These are phyloP conservation scores for Arctostaphylos glauca DNA, from an alignment of 148 eudicot genomes.

Conservation along the genomic window DNA sequence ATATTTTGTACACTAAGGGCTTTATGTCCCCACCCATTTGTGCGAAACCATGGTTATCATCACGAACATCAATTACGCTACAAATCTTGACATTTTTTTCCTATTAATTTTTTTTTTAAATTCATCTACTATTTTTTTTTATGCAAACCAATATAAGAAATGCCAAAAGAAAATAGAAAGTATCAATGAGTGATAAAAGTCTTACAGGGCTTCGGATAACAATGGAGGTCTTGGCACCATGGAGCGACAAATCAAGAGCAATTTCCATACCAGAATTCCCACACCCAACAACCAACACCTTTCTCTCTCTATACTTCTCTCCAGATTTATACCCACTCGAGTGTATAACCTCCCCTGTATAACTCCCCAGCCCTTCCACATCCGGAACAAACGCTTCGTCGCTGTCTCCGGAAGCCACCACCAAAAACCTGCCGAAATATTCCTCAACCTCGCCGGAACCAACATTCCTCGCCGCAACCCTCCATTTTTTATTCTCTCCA, in stretches of 20 bases:
- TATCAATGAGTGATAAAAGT: background rate
- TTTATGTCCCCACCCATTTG: no score
- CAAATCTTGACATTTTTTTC: no score
- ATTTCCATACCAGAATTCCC: constrained; percentile 95
- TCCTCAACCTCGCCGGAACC: constrained; percentile 32
- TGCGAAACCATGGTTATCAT: no score
- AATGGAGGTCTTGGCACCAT: constrained; percentile 58
- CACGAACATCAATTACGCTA: no score
- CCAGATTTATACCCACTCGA: constrained; percentile 60
- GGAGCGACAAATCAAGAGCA: constrained; percentile 56
- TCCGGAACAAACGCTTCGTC: constrained; percentile 53
- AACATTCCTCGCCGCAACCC: constrained; percentile 21
- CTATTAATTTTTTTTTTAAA: no score
- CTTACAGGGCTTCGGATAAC: constrained; percentile 66
- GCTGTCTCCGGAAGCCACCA: constrained; percentile 76
- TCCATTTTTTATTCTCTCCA: constrained; percentile 38
- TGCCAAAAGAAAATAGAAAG: no score
- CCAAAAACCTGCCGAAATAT: constrained; percentile 56
- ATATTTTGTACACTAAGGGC: no score
- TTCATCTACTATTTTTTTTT: no score
- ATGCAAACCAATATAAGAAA: no score
- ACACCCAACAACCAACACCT: constrained; percentile 71
- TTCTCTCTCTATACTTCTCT: constrained; percentile 36
- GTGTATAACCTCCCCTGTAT: constrained; percentile 58
- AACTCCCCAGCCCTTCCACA: constrained; percentile 51